Conservation (phyloP, 176 grass and related monocot genomes). For the Poa pratensis region DNA sequence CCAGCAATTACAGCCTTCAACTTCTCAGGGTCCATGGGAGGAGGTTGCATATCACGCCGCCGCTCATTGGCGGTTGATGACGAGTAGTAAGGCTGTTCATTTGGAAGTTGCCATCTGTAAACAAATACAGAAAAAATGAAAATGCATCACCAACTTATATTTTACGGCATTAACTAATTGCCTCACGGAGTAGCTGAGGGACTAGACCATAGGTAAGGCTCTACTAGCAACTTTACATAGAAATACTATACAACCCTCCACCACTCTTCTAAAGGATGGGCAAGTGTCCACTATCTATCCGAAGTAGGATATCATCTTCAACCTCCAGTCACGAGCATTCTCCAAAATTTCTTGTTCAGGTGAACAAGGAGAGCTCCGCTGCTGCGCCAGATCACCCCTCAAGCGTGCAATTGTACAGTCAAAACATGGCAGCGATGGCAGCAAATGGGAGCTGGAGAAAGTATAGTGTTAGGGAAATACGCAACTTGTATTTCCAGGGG, state of each 20-base stretch:
- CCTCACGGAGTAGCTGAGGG: not conserved
- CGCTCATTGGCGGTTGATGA: constrained; percentile 85
- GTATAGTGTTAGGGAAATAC: no score
- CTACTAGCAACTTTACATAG: not conserved
- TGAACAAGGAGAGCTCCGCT: not conserved
- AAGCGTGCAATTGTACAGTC: no score
- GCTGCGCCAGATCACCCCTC: no score
- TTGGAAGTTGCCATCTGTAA: constrained; percentile 82
- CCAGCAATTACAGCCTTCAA: constrained; percentile 74
- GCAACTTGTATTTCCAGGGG: no score
- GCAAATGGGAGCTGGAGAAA: no score
- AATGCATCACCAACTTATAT: not conserved
- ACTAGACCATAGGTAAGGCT: not conserved
- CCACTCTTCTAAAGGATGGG: not conserved
- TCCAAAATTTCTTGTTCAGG: not conserved
- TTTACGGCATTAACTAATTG: not conserved
- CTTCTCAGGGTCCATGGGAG: constrained; percentile 74
- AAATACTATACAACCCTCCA: not conserved
- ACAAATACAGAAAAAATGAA: constrained; percentile 14
- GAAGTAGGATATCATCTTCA: not conserved
- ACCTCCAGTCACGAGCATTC: not conserved
- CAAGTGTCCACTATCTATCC: not conserved
- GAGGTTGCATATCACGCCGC: constrained; percentile 59
- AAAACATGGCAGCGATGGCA: no score
- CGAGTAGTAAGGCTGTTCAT: constrained; percentile 62